phyloP scores from a whole-genome alignment of 345 rosid species.

The Stellera chamaejasme region DNA sequence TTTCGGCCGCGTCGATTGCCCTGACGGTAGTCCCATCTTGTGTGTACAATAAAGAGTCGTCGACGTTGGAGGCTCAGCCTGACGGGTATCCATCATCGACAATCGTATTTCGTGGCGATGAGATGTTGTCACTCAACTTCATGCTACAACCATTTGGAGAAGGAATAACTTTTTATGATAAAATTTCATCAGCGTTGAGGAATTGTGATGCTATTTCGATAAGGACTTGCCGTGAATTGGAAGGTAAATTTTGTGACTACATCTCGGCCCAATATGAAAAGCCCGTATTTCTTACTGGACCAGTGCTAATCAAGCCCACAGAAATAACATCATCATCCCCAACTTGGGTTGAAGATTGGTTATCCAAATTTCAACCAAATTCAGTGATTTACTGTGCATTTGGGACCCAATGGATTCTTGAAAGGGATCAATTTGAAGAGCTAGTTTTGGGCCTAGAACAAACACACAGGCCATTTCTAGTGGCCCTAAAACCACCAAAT shows the following conservation, averaged over 20 bases:
- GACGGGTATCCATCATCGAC: constrained; percentile 50
- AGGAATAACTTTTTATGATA: constrained; percentile 42
- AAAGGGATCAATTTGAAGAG: constrained; percentile 60
- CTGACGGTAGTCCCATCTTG: constrained; percentile 55
- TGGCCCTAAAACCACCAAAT: constrained; percentile 46
- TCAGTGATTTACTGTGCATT: constrained; percentile 62
- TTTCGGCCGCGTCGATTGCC: constrained; percentile 50
- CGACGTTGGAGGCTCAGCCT: constrained; percentile 41
- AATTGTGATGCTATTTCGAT: constrained; percentile 48
- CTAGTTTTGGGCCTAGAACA: constrained; percentile 52
- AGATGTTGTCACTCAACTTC: constrained; percentile 34
- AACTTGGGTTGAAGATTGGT: constrained; percentile 42
- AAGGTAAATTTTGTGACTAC: constrained; percentile 54
- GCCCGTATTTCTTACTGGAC: constrained; percentile 51
- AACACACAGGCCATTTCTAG: constrained; percentile 46
- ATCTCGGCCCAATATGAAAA: constrained; percentile 36
- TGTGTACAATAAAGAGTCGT: constrained; percentile 23
- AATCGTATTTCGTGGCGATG: constrained; percentile 35
- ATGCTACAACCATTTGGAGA: constrained; percentile 38
- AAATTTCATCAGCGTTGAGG: constrained; percentile 29
- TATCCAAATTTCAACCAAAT: constrained; percentile 31
- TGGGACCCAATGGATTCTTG: constrained; percentile 49
- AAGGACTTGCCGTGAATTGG: constrained; percentile 63
- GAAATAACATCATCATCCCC: no score
- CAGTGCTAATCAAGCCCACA: constrained; percentile 30